Evolutionary conservation across 352 stramenopile genomes (phyloP).

Genomic region (Globisporangium mamillatum): DNA sequence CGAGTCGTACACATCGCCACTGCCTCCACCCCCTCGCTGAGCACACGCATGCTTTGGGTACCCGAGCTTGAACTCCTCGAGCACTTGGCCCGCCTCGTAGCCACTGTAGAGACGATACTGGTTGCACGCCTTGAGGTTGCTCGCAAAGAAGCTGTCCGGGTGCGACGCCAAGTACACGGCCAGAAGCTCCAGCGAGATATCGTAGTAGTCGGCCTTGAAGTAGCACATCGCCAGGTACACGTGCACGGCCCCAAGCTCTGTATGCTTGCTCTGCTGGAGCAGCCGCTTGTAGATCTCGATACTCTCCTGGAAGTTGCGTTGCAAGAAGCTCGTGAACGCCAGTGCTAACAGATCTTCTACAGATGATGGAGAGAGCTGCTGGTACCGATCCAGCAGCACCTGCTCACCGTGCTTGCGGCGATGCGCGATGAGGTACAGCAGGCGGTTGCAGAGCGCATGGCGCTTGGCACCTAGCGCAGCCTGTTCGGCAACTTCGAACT

Average conservation of each 20-base stretch:
- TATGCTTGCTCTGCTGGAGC: slow-evolving; percentile 25
- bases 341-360: slow-evolving; percentile 42
- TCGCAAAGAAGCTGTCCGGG: slow-evolving; percentile 57
- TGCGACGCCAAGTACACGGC: slow-evolving; percentile 49
- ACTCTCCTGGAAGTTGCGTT: slow-evolving; percentile 59
- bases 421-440: slow-evolving; percentile 50
- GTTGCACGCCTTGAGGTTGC: slow-evolving; percentile 67
- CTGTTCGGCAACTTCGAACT: slow-evolving; percentile 49
- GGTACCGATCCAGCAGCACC: slow-evolving; percentile 81
- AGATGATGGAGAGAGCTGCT: slow-evolving; percentile 32
- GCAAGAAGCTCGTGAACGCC: slow-evolving; percentile 40
- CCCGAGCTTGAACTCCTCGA: slow-evolving; percentile 74
- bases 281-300: slow-evolving; percentile 75
- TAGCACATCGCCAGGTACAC: slow-evolving; percentile 80
- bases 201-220: slow-evolving; percentile 69
- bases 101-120: slow-evolving; percentile 60
- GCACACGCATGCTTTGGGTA: slow-evolving; percentile 38
- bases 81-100: slow-evolving; percentile 62
- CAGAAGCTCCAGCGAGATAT: slow-evolving; percentile 63
- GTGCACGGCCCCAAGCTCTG: slow-evolving; percentile 37
- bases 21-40: neutral
- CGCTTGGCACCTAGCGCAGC: slow-evolving; percentile 41
- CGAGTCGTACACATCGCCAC: slow-evolving; percentile 13
- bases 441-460: slow-evolving; percentile 44
- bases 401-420: slow-evolving; percentile 56